Evolutionary conservation across 1,284 basidiomycete species (phyloP).

Genomic region (Caloboletus inedulis): DNA sequence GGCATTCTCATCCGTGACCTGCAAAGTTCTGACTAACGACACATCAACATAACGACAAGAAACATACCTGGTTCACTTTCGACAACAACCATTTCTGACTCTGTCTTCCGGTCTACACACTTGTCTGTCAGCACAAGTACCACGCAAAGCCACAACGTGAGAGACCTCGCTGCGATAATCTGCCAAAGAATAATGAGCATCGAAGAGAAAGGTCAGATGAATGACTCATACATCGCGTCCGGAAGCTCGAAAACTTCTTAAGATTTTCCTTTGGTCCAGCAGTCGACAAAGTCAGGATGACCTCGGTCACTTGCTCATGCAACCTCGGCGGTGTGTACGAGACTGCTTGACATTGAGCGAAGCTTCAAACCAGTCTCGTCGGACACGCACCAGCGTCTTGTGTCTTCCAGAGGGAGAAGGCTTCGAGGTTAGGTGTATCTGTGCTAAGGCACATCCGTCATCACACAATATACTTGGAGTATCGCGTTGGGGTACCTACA

Average conservation of each 20-base stretch:
- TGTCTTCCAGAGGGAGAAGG: constrained; percentile 39
- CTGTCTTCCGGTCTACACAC: constrained; percentile 64
- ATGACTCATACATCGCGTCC: constrained; percentile 57
- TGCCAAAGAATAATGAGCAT: constrained; percentile 35
- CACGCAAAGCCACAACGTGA: constrained; percentile 15
- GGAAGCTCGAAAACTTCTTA: constrained; percentile 70
- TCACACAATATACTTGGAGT: constrained; percentile 4
- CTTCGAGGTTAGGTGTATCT: constrained; percentile 62
- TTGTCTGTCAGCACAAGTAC: constrained; percentile 10
- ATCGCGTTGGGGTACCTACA: constrained; percentile 48
- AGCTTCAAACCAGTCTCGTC: background rate
- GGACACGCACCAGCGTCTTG: constrained; percentile 39
- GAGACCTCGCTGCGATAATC: constrained; percentile 77
- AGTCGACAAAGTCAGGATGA: constrained; percentile 66
- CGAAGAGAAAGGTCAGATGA: constrained; percentile 22
- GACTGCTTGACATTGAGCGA: constrained; percentile 34
- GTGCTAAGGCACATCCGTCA: constrained; percentile 49
- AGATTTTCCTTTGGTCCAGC: constrained; percentile 67
- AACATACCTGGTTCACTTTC: constrained; percentile 63
- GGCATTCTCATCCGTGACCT: constrained; percentile 68
- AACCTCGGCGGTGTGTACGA: constrained; percentile 58
- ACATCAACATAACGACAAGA: background rate
- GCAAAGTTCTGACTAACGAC: constrained; percentile 10
- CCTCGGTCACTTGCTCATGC: constrained; percentile 53
- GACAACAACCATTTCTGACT: constrained; percentile 84